Base-by-base conservation (phyloP, 345 rosid species). In the Erysimum cheiranthoides region DNA sequence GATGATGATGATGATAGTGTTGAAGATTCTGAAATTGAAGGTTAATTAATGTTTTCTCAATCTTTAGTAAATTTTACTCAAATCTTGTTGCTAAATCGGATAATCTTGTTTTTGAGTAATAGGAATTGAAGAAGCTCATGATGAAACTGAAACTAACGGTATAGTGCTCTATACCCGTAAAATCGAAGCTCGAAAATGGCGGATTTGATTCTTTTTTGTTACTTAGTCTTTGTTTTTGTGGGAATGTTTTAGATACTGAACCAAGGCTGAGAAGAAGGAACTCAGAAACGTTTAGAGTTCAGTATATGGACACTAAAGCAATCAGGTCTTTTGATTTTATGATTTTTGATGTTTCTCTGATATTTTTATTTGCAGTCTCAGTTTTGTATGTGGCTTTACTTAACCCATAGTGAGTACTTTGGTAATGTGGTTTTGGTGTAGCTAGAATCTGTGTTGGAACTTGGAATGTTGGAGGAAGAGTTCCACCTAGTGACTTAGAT, bases 381-480 rank as follows among this genome's bases (percentile, higher is more conserved):
- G 30, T 25, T 25, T 5, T 17, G 5, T 17, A 18, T n/a, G 34
- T 61, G 35, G 62, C 47, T 40, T 59, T 39, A 45, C 10, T 67
- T 13, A 3, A 8, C 4, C 7, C 28, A n/a, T 7, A 39, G 28
- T 42, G 40, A 57, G 21, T 40, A 38, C 18, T 43, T 36, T 57
- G 18, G 30, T 66, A 6, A 43, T 57, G 16, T 61, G 68, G 65
- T 72, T 68, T 65, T 73, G 73, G 18, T 59, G 61, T 62, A 63
- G 36, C 58, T 61, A 91, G 96, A 73, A 79, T 91, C 73, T 73
- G 85, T 18, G 89, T 74, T 58, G 90, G 90, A 62, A 89, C 93
- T 16, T 91, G 97, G 97, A 91, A 91, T 81, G 97, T 88, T 52
- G 97, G 88, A 80, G 97, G 91, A 31, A 89, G 75, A 78, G 75